phyloP scores from a whole-genome alignment of 169 alveolate genomes.

The Cryptosporidium parvum region DNA sequence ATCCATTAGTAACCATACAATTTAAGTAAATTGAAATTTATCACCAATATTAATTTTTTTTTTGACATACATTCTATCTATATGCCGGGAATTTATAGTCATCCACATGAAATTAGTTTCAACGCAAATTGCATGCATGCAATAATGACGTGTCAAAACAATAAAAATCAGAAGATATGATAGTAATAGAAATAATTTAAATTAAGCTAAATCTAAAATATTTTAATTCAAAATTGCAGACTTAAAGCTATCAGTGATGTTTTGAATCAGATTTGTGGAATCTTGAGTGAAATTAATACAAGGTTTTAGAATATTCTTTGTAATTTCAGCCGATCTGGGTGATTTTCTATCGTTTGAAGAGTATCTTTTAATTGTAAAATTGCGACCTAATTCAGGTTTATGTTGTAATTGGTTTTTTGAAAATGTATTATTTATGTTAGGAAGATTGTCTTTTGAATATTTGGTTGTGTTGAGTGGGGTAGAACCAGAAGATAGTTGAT shows the following conservation, averaged over 20 bases:
- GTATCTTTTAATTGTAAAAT: neutral
- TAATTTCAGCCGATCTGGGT: conserved; percentile 43
- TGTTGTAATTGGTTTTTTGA: neutral
- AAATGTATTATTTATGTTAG: neutral
- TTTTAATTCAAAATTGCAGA: conserved; percentile 40
- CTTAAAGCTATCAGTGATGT: conserved; percentile 49
- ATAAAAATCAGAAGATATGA: neutral
- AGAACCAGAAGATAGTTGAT: neutral
- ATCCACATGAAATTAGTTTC: neutral
- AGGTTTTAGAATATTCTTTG: conserved; percentile 49
- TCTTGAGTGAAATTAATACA: conserved; percentile 65
- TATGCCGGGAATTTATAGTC: neutral
- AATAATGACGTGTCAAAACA: conserved; percentile 5
- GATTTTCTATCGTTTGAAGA: conserved; percentile 25
- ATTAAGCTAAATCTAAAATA: neutral
- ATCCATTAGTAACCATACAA: no score
- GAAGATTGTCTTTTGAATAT: conserved; percentile 20
- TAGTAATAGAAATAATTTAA: neutral
- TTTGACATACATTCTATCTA: neutral
- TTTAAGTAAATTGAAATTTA: neutral
- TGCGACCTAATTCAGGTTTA: neutral
- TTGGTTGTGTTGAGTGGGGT: conserved; percentile 49
- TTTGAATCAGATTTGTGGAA: conserved; percentile 29
- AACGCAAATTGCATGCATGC: conserved; percentile 19
- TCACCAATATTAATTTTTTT: neutral